Evolutionary conservation across 305 asterid genomes (phyloP).

Genomic region (Fraxinus angustifolia): DNA sequence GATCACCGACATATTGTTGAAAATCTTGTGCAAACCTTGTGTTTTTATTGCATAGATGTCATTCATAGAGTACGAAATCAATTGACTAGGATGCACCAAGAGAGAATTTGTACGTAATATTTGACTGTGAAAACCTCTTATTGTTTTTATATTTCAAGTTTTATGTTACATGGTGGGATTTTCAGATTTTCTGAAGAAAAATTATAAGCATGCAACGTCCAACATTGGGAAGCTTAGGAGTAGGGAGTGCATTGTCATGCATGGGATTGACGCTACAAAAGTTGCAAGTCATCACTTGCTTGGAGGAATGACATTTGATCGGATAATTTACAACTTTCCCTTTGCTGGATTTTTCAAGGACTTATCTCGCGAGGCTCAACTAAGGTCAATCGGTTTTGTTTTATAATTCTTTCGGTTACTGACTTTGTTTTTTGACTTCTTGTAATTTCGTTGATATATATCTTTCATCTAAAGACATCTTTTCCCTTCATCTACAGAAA

Average conservation of each 20-base stretch:
- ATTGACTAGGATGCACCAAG: no score
- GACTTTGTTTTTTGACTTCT: not conserved
- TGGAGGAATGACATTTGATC: constrained; percentile 18
- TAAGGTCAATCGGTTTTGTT: constrained; percentile 17
- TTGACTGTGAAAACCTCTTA: no score
- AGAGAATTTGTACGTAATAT: no score
- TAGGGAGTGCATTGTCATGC: constrained; percentile 30
- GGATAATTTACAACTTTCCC: constrained; percentile 36
- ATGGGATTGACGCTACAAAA: constrained; percentile 34
- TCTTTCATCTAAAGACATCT: not conserved
- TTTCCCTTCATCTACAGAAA: constrained; percentile 21
- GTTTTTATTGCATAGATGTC: not conserved
- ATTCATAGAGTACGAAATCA: not conserved
- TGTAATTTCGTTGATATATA: not conserved
- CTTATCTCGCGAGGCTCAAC: not conserved
- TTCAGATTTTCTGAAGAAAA: constrained; percentile 28
- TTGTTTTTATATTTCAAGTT: not conserved
- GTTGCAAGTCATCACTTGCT: constrained; percentile 17
- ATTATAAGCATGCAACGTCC: constrained; percentile 21
- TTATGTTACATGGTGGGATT: not conserved
- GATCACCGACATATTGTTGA: not conserved
- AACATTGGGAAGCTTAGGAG: constrained; percentile 23
- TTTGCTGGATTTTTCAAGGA: constrained; percentile 31
- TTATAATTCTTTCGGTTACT: not conserved
- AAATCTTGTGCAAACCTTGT: not conserved